Evolutionary conservation across 2,329 filamentous ascomycete species (phyloP), one percentile per base, ranked within the genome.

Genomic region (Talaromyces sp.): DNA sequence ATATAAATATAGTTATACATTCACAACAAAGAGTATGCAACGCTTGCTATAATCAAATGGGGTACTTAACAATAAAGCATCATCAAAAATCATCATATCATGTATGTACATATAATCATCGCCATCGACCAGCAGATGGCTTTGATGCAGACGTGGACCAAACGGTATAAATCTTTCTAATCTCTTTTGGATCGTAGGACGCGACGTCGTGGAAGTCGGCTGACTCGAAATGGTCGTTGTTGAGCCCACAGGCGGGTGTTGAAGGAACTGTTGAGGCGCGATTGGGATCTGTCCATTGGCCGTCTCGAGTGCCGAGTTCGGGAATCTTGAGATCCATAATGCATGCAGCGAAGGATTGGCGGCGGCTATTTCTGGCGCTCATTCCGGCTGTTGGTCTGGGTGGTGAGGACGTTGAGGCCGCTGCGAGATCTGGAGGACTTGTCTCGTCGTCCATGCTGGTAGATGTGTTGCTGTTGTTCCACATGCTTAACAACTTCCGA

Each of bases 301-400:
- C 70, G n/a, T 70, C 69, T 39, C 71, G 64, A 3, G 65, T 31
- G 13, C 71, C 69, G 3, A 74, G 66, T 27, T 74, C 72, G 9
- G 76, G 74, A 19, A 77, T 75, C 49, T 73, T 75, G 62, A 78
- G 71, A 59, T 77, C 75, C 65, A 77, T 72, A 56, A 77, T 76
- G 63, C 74, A 76, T 50, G 75, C 75, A 0, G 74, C 74, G 56
- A 77, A 77, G 2, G 75, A 77, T 1, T 73, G 67, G 13, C 72
- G 73, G 3, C 71, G 70, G 9, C 43, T 43, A 19, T 17, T 62
- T 39, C 5, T 64, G 52, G 11, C 33, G 35, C 33, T 58, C n/a
- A 56, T 35, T 57, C 49, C 37, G 17, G 58, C 56, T 8, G 64
- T 43, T 41, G 22, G 54, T 35, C 61, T 64, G 39, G 61, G 54